Evolutionary conservation across 805 yeast species (phyloP).

Genomic region (Diddensiella santjacobensis): DNA sequence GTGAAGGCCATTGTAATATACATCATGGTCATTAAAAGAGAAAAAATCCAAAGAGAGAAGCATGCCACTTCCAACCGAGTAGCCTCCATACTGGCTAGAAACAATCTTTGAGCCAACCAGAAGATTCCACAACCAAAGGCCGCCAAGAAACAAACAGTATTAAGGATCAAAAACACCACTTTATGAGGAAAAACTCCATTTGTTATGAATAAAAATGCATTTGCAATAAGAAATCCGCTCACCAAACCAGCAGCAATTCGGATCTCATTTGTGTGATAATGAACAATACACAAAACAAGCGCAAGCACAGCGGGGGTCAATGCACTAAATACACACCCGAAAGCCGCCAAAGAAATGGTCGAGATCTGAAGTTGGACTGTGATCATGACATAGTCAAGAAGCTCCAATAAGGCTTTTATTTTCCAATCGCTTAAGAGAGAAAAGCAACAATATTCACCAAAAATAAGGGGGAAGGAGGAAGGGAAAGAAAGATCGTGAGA

Average conservation of each 20-base stretch:
- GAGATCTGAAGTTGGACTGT: conserved; percentile 28
- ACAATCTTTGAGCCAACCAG: conserved; percentile 12
- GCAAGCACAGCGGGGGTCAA: conserved; percentile 14
- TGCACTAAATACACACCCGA: conserved; percentile 14
- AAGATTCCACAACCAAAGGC: conserved; percentile 12
- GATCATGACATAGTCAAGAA: conserved; percentile 18
- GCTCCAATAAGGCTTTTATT: too few relatives aligned
- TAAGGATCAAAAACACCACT: conserved; percentile 5
- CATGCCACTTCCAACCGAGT: conserved; percentile 7
- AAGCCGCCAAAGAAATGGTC: conserved; percentile 24
- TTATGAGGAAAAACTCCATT: conserved; percentile 12
- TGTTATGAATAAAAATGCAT: background rate
- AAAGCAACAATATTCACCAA: too few relatives aligned
- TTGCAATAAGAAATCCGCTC: conserved; percentile 6
- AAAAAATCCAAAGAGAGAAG: conserved; percentile 9
- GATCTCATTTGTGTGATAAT: conserved; percentile 7
- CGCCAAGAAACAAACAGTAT: conserved; percentile 3
- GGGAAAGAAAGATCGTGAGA: too few relatives aligned
- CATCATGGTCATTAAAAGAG: conserved; percentile 7
- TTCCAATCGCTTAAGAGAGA: too few relatives aligned
- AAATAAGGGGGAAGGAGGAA: too few relatives aligned
- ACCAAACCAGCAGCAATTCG: conserved; percentile 9
- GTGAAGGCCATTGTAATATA: conserved; percentile 11
- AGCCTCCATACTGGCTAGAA: background rate
- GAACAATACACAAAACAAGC: conserved; percentile 13